These are phyloP conservation scores for Podila horticola DNA, from an alignment of 192 early-diverging fungal species.

Conservation along the genomic window DNA sequence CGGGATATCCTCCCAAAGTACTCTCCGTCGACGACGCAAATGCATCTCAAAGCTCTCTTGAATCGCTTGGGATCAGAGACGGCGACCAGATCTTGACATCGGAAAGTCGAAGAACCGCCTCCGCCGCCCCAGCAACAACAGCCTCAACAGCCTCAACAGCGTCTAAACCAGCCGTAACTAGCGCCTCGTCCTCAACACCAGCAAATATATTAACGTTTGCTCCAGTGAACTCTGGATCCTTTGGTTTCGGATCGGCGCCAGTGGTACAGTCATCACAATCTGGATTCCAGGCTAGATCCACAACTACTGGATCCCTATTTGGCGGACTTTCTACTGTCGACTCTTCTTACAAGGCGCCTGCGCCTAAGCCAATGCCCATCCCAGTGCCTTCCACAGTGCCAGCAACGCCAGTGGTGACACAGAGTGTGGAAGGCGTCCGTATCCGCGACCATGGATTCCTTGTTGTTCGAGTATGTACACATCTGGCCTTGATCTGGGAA, in stretches of 20 bases:
- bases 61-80: constrained; percentile 37
- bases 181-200: not conserved
- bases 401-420: not conserved
- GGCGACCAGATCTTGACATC: constrained; percentile 48
- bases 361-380: not conserved
- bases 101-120: constrained; percentile 9
- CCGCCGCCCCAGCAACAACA: not conserved
- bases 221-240: not conserved
- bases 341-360: constrained; percentile 8
- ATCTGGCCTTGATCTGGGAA: not conserved
- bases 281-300: constrained; percentile 15
- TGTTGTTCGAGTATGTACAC: constrained; percentile 33
- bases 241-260: constrained; percentile 24
- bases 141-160: not conserved
- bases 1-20: constrained; percentile 47
- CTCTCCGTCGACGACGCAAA: constrained; percentile 12
- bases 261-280: constrained; percentile 5
- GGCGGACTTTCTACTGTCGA: constrained; percentile 18
- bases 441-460: constrained; percentile 36
- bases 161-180: not conserved
- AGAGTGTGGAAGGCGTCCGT: constrained; percentile 15
- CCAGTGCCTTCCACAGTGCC: not conserved
- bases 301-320: not conserved
- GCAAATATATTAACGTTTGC: not conserved
- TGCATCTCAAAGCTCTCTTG: constrained; percentile 7